These are phyloP conservation scores for Guillardia theta DNA, from an alignment of 78 protist genomes.

Conservation along the genomic window DNA sequence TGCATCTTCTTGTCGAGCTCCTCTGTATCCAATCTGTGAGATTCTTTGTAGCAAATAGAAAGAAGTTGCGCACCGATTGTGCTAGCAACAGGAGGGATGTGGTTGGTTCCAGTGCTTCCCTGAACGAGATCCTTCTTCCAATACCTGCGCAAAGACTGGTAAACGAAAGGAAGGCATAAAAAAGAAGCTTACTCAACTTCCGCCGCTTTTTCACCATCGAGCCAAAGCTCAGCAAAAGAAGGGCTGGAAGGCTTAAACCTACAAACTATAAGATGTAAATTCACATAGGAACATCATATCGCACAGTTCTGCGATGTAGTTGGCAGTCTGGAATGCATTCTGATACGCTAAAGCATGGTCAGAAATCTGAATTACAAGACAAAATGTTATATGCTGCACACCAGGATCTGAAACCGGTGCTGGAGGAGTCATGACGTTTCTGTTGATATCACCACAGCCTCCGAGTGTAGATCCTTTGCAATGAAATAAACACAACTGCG, in stretches of 20 bases:
- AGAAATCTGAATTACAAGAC: too few relatives aligned
- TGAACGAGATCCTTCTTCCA: not conserved
- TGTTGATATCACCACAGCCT: constrained; percentile 81
- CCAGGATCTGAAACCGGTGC: constrained; percentile 17
- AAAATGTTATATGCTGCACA: too few relatives aligned
- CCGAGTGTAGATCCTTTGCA: too few relatives aligned
- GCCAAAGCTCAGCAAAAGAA: not conserved
- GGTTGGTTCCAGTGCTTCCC: not conserved
- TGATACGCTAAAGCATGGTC: not conserved
- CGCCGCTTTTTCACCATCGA: not conserved
- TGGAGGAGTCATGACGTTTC: constrained; percentile 61
- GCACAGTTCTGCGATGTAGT: not conserved
- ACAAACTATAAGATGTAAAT: not conserved
- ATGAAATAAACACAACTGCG: not conserved
- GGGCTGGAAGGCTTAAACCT: not conserved
- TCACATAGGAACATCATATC: not conserved
- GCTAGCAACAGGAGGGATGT: not conserved
- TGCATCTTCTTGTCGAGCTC: not conserved
- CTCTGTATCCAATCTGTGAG: not conserved
- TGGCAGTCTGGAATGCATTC: not conserved
- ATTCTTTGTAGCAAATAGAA: too few relatives aligned
- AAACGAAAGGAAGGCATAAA: not conserved
- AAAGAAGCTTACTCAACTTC: not conserved
- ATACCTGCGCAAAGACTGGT: not conserved
- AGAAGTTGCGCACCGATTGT: too few relatives aligned